Percentiles rank a stretch among this genome's conserved stretches.
Conservation (phyloP, 2,329 filamentous ascomycete species). For the Paraphaeosphaeria sporulosa region DNA sequence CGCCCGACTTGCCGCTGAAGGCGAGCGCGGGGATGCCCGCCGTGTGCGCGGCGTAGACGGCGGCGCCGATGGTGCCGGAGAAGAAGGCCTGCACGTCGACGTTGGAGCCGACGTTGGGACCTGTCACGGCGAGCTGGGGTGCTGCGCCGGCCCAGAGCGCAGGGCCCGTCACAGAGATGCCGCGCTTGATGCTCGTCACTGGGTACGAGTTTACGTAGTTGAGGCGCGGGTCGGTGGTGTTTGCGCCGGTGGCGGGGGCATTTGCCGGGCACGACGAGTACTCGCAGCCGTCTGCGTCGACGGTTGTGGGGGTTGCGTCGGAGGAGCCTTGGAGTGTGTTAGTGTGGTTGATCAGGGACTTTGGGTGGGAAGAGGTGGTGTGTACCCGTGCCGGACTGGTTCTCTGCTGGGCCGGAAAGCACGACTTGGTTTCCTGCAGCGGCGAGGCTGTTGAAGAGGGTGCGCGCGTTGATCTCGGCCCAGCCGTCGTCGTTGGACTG, state of each 20-base stretch:
- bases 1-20: slow-evolving; percentile 66
- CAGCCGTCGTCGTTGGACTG: slow-evolving; percentile 77
- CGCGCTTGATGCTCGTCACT: slow-evolving; percentile 69
- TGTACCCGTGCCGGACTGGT: slow-evolving; percentile 68
- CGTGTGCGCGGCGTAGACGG: slow-evolving; percentile 64
- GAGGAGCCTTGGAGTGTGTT: slow-evolving; percentile 57
- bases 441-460: slow-evolving; percentile 64
- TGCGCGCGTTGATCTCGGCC: slow-evolving; percentile 72
- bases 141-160: slow-evolving; percentile 60
- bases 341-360: too few relatives aligned
- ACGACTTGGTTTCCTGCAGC: slow-evolving; percentile 67
- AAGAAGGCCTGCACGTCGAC: slow-evolving; percentile 63
- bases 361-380: background rate
- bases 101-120: slow-evolving; percentile 69
- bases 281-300: slow-evolving; percentile 63
- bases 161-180: slow-evolving; percentile 64
- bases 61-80: slow-evolving; percentile 73
- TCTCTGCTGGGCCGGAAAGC: slow-evolving; percentile 71
- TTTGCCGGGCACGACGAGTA: slow-evolving; percentile 66
- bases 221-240: slow-evolving; percentile 64
- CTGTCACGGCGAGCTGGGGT: slow-evolving; percentile 71
- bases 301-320: slow-evolving; percentile 57
- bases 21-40: slow-evolving; percentile 70
- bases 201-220: slow-evolving; percentile 79
- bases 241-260: slow-evolving; percentile 64